Evolutionary conservation across 805 yeast species (phyloP).

Genomic region (Starmera caribaea): DNA sequence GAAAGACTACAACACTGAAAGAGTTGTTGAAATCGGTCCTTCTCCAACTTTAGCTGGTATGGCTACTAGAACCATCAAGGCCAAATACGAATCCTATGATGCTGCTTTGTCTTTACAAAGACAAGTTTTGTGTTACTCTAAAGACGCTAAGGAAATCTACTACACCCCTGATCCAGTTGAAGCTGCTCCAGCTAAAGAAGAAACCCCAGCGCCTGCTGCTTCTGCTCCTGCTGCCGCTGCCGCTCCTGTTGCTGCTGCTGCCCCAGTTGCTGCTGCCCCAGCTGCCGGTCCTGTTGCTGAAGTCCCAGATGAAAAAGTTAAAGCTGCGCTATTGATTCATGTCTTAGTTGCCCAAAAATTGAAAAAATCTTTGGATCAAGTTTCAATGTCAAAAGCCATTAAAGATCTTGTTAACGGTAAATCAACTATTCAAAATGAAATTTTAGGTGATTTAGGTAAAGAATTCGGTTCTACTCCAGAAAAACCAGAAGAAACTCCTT

Average conservation of each 20-base stretch:
- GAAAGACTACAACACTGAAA: slow-evolving; percentile 88
- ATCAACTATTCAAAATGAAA: slow-evolving; percentile 97
- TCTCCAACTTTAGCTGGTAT: slow-evolving; percentile 97
- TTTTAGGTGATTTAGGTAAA: slow-evolving; percentile 96
- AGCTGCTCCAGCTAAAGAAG: slow-evolving; percentile 22
- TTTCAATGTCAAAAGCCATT: slow-evolving; percentile 86
- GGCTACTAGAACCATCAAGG: slow-evolving; percentile 96
- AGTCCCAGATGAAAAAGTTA: slow-evolving; percentile 82
- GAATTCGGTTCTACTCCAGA: slow-evolving; percentile 98
- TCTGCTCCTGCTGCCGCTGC: slow-evolving; percentile 35
- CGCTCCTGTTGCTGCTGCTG: slow-evolving; percentile 46
- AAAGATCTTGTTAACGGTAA: slow-evolving; percentile 98
- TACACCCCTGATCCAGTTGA: slow-evolving; percentile 74
- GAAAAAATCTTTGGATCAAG: slow-evolving; percentile 79
- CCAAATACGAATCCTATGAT: slow-evolving; percentile 89
- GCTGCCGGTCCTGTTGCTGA: slow-evolving; percentile 75
- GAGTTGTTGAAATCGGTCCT: slow-evolving; percentile 98
- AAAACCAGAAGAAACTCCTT: slow-evolving; percentile 97
- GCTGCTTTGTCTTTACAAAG: slow-evolving; percentile 84
- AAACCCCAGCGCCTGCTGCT: slow-evolving; percentile 18
- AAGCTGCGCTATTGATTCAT: slow-evolving; percentile 74
- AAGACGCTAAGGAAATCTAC: slow-evolving; percentile 93
- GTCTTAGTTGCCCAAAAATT: slow-evolving; percentile 92
- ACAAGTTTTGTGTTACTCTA: slow-evolving; percentile 91
- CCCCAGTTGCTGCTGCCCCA: slow-evolving; percentile 49